A percentile compares a stretch with the other conserved stretches of the same genome.
Evolutionary conservation across 345 rosid genomes (phyloP).

Genomic region (Kandelia obovata): DNA sequence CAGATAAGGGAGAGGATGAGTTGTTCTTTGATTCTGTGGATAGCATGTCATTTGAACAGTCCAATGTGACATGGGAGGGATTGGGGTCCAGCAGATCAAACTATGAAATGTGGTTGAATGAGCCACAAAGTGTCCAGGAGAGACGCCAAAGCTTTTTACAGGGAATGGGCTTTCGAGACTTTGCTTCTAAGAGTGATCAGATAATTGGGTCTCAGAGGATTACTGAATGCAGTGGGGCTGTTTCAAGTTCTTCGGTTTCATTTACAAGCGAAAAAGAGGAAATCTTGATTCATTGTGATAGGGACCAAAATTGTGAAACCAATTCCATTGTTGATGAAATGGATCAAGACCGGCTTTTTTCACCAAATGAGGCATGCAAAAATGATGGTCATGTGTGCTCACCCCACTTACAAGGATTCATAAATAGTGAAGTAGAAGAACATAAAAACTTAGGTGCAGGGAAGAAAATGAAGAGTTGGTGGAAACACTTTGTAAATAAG

Average conservation of each 20-base stretch:
- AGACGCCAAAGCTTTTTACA: constrained; percentile 53
- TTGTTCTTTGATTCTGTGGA: constrained; percentile 67
- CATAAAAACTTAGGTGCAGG: constrained; percentile 10
- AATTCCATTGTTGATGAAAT: constrained; percentile 41
- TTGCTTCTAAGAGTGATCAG: constrained; percentile 12
- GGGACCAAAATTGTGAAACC: constrained; percentile 40
- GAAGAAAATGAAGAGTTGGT: constrained; percentile 43
- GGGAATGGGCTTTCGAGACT: constrained; percentile 47
- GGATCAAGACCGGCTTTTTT: constrained; percentile 20
- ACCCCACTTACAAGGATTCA: constrained; percentile 10
- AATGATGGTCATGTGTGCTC: constrained; percentile 11
- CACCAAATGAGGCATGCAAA: constrained; percentile 8
- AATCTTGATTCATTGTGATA: constrained; percentile 29
- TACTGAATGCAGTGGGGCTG: constrained; percentile 44
- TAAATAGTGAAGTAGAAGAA: constrained; percentile 18
- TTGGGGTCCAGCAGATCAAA: constrained; percentile 16
- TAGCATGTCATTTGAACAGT: constrained; percentile 34
- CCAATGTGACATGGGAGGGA: constrained; percentile 28
- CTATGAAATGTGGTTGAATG: constrained; percentile 55
- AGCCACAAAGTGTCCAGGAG: constrained; percentile 60
- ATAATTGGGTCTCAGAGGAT: constrained; percentile 39
- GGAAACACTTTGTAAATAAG: constrained; percentile 38
- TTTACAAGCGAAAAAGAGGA: constrained; percentile 16
- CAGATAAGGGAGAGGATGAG: constrained; percentile 42
- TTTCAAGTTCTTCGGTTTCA: constrained; percentile 30